Base-by-base conservation (phyloP, 202 grass and related monocot genomes). In the Schoenoplectus triqueter region DNA sequence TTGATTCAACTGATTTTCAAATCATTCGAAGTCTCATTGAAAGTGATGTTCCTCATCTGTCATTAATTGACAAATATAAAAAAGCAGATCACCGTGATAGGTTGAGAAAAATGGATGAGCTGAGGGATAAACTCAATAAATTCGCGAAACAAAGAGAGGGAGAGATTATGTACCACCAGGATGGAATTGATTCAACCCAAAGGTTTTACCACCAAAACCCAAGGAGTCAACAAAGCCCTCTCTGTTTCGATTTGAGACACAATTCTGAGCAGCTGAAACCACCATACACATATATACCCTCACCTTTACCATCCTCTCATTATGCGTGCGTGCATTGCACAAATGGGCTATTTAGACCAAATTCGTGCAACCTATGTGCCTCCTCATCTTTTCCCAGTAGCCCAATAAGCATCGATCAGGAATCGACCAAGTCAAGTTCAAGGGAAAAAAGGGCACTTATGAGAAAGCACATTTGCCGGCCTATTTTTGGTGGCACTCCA, bases 81-180 rank as follows among this genome's bases (percentile, higher is more conserved):
- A 83, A 82, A 63, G 31, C 83, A 75, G 78, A 87, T 88, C 72
- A 21, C 60, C 45, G 66, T 9, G 91, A 92, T 19, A 90, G 90
- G 21, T 69, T 91, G 61, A 91, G 86, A 78, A 99, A 92, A 92
- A 90, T 99, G 84, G 91, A 92, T 81, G 93, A 84, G 10, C 78
- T 96, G 59, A 92, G 91, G 85, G 86, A 91, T 72, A 86, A 88
- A 68, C 84, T 94, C 56, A 89, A 51, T 73, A 88, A 76, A 71
- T 87, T 90, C 68, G 91, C 84, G 50, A 93, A 78, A 78, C 77
- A 84, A 60, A 88, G 84, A 76, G 39, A 60, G 2, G 69, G 76
- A 11, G 88, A 87, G 31, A 80, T 65, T 85, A 90, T 60, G 6
- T 87, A 87, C 47, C 80, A 77, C 39, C 85, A 62, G 11, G 89